These are phyloP conservation scores for Alliaria petiolata DNA, from an alignment of 345 rosid genomes.

Conservation along the genomic window DNA sequence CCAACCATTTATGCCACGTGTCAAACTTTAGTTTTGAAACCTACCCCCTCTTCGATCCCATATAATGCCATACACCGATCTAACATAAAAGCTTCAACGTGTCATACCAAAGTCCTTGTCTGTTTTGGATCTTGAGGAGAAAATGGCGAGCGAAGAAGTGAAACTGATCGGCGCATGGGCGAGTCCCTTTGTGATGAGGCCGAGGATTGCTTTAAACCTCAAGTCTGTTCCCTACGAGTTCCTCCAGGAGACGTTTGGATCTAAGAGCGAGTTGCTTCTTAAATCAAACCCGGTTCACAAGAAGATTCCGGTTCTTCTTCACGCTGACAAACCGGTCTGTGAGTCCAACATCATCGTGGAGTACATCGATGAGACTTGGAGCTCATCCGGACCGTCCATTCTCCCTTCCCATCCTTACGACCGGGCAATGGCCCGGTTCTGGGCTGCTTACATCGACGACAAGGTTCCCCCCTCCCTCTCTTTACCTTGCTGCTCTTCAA, in stretches of 20 bases:
- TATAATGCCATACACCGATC: constrained; percentile 5
- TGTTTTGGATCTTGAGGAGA: background rate
- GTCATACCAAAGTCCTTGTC: background rate
- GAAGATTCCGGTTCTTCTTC: constrained; percentile 75
- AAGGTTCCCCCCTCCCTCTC: constrained; percentile 37
- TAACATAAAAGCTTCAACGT: background rate
- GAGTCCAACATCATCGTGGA: constrained; percentile 73
- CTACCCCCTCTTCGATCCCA: constrained; percentile 9
- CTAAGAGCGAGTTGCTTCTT: constrained; percentile 67
- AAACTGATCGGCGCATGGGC: constrained; percentile 67
- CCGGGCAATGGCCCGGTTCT: constrained; percentile 66
- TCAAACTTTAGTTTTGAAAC: background rate
- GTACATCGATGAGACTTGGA: constrained; percentile 69
- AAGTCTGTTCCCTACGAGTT: constrained; percentile 63
- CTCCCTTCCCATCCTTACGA: constrained; percentile 66
- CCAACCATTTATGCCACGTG: constrained; percentile 1
- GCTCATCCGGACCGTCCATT: constrained; percentile 47
- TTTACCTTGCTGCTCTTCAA: background rate
- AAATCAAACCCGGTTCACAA: constrained; percentile 74
- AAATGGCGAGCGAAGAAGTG: constrained; percentile 40
- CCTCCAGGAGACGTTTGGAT: constrained; percentile 44
- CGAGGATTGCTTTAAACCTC: constrained; percentile 58
- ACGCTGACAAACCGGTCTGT: constrained; percentile 49
- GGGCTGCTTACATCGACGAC: constrained; percentile 69
- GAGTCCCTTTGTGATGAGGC: constrained; percentile 68